Evolutionary conservation across 495 filamentous ascomycete species (phyloP), one percentile per base, ranked within the genome.

Genomic region (Lentithecium fluviatile): DNA sequence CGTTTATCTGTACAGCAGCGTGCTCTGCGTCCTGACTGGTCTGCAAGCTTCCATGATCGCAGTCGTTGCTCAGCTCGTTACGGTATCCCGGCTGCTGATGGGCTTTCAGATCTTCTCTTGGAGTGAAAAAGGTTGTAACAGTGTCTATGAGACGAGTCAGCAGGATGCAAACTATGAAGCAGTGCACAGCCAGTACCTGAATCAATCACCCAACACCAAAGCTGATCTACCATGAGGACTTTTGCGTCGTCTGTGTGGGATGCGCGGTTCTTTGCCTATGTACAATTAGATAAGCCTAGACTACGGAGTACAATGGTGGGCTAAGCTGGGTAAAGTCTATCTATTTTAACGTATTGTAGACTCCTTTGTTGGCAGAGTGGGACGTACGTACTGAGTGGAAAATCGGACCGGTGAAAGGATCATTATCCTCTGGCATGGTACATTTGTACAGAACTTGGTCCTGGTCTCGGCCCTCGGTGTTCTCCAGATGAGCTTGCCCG

Each of bases 391-490:
- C 21, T 17, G 45, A 38, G 36, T 38, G 36, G 15, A 38, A 38
- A 8, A 38, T 38, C 15, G 7, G 8, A 15, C 36, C 8, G 15
- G 36, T 38, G 8, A 38, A 38, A 38, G 36, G 36, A 15, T 38
- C 36, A 8, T 38, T 15, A 38, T 38, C 36, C 46, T 34, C 25
- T n/a, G 37, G 37, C 17, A 21, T 58, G 21, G 42, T 58, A 17
- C 48, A 52, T 43, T 60, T 60, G 23, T 60, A 60, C 10, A 60
- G n/a, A 37, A 60, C 47, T 52, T 60, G 57, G 36, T 60, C 48
- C 20, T 47, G 17, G 20, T 60, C 57, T 6, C 57, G 57, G 32
- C 13, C 36, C 17, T 25, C 21, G 2, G 29, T 52, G 17, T 52
- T 23, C 15, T 24, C 45, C 3, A 60, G 46, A 26, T 42, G 20